These are phyloP conservation scores for Lodderomyces margitis DNA, from an alignment of 1,139 yeast genomes.

Conservation along the genomic window DNA sequence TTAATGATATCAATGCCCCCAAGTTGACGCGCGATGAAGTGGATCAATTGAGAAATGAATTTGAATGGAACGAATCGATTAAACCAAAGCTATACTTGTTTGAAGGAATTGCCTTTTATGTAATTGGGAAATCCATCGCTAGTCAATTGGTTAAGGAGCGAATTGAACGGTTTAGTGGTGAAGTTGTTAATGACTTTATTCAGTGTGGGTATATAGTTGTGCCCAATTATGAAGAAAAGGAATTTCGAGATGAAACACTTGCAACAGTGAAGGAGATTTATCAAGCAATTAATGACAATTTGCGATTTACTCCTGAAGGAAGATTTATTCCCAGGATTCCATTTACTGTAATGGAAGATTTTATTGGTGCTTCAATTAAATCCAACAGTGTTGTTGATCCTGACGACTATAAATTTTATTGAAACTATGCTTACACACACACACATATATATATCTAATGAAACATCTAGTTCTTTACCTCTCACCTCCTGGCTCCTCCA, in stretches of 20 bases:
- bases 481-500: not conserved
- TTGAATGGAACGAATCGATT: conserved; percentile 12
- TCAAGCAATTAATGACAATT: conserved; percentile 20
- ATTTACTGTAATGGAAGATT: conserved; percentile 42
- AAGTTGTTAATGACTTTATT: conserved; percentile 14
- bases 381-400: conserved; percentile 46
- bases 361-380: conserved; percentile 43
- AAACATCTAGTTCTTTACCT: not conserved
- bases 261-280: conserved; percentile 17
- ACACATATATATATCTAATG: not conserved
- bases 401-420: conserved; percentile 27
- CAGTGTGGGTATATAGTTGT: conserved; percentile 28
- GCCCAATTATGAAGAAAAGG: conserved; percentile 10
- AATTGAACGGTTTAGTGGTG: conserved; percentile 36
- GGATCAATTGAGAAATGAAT: conserved; percentile 9
- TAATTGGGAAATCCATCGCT: conserved; percentile 17
- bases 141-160: conserved; percentile 17
- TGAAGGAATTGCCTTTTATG: conserved; percentile 21
- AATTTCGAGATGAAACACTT: conserved; percentile 8
- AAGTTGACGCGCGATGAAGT: conserved; percentile 7
- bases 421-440: not conserved
- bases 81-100: conserved; percentile 24
- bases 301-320: conserved; percentile 18
- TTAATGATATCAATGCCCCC: conserved; percentile 10
- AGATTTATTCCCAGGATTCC: conserved; percentile 34